Percentiles rank a stretch among this genome's conserved stretches.
Conservation (phyloP, 2,329 filamentous ascomycete species). For the Beauveria medogensis region DNA sequence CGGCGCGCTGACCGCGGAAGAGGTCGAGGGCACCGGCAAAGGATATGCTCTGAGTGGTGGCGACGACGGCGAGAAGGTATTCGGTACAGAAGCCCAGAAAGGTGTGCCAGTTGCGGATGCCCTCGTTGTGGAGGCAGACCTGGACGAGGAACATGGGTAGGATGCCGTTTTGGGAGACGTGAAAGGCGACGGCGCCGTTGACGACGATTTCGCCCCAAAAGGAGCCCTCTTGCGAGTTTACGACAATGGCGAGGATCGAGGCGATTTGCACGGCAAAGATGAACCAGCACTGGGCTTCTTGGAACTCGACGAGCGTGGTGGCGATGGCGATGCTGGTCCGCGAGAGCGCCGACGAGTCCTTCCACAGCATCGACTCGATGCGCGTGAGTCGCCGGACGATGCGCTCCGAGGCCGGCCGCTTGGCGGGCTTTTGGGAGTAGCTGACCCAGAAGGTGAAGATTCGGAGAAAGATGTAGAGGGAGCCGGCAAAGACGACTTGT, state of each 20-base stretch:
- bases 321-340: constrained; percentile 32
- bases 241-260: constrained; percentile 32
- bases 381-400: constrained; percentile 26
- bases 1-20: constrained; percentile 24
- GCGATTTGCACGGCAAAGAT: constrained; percentile 32
- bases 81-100: constrained; percentile 32
- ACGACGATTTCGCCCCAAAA: constrained; percentile 33
- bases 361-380: constrained; percentile 30
- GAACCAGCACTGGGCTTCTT: constrained; percentile 32
- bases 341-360: constrained; percentile 27
- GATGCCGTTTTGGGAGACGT: constrained; percentile 29
- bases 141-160: constrained; percentile 31
- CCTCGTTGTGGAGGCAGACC: constrained; percentile 30
- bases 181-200: constrained; percentile 29
- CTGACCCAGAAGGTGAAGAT: constrained; percentile 28
- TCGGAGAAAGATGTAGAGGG: constrained; percentile 27
- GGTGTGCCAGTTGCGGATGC: constrained; percentile 33
- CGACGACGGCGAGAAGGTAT: constrained; percentile 30
- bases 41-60: constrained; percentile 27
- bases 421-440: constrained; percentile 21
- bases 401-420: constrained; percentile 14
- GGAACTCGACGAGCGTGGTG: constrained; percentile 32
- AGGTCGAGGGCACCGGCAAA: constrained; percentile 27
- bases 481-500: constrained; percentile 28
- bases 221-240: constrained; percentile 31